Conservation (phyloP, 352 stramenopile genomes). For the Phytophthora citrophthora region DNA sequence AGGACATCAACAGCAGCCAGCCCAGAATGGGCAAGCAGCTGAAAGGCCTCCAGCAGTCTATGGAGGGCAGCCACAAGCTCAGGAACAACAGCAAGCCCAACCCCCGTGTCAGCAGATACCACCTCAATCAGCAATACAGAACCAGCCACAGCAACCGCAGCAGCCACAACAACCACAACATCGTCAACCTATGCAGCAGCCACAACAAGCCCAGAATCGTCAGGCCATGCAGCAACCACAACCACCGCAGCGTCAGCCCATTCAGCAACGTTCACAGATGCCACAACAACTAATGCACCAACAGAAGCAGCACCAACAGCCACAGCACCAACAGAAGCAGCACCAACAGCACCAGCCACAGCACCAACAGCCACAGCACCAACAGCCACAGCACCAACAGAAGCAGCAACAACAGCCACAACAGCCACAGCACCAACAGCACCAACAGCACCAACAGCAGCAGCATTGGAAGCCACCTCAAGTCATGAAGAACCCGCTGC, state of each 20-base stretch:
- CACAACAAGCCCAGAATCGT: not conserved
- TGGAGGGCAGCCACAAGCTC: slow-evolving; percentile 7
- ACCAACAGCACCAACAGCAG: slow-evolving; percentile 24
- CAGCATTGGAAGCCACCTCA: slow-evolving; percentile 43
- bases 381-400: slow-evolving; percentile 12
- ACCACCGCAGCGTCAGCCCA: not conserved
- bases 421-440: no score
- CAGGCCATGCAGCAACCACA: not conserved
- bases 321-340: slow-evolving; percentile 7
- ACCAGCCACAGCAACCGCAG: slow-evolving; percentile 1
- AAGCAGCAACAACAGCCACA: slow-evolving; percentile 16
- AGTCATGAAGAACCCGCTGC: slow-evolving; percentile 21
- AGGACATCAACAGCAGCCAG: slow-evolving; percentile 15
- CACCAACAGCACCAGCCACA: slow-evolving; percentile 33
- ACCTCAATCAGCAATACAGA: slow-evolving; percentile 5
- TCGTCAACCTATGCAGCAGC: slow-evolving; percentile 1
- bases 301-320: slow-evolving; percentile 13
- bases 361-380: slow-evolving; percentile 33
- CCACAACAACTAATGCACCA: slow-evolving; percentile 10
- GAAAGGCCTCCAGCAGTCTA: not conserved
- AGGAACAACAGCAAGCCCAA: slow-evolving; percentile 17
- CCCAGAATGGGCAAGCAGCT: not conserved
- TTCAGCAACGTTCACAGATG: slow-evolving; percentile 12
- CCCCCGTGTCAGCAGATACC: slow-evolving; percentile 10
- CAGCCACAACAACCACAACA: slow-evolving; percentile 10